Evolutionary conservation across 371 early-diverging fungal genomes (phyloP).

Genomic region (Syncephalastrum contaminatum): DNA sequence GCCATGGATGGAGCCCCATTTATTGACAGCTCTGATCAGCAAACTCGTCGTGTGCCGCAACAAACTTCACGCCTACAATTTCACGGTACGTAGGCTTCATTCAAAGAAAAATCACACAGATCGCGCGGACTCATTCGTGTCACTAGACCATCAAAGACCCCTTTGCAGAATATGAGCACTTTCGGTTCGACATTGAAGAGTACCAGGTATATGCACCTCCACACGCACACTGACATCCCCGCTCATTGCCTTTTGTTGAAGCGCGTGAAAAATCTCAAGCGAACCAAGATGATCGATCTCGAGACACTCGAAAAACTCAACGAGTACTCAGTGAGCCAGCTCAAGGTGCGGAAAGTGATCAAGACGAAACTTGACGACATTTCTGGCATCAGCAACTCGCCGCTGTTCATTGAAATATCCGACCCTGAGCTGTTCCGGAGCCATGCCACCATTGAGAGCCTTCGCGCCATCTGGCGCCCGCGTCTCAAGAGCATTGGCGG

Average conservation of each 20-base stretch:
- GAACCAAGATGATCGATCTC: conserved; percentile 35
- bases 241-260: conserved; percentile 4
- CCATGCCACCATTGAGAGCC: conserved; percentile 56
- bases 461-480: conserved; percentile 62
- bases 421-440: conserved; percentile 63
- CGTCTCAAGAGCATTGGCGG: conserved; percentile 28
- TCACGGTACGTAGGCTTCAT: conserved; percentile 40
- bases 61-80: conserved; percentile 58
- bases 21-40: conserved; percentile 58
- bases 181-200: conserved; percentile 50
- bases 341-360: conserved; percentile 57
- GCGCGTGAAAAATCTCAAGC: conserved; percentile 30
- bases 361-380: conserved; percentile 67
- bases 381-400: conserved; percentile 52
- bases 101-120: neutral
- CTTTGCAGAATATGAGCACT: conserved; percentile 55
- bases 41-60: conserved; percentile 55
- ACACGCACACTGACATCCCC: neutral
- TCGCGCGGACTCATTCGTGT: neutral
- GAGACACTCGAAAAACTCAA: conserved; percentile 43
- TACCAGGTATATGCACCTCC: conserved; percentile 46
- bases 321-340: conserved; percentile 30
- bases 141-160: conserved; percentile 60
- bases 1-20: conserved; percentile 59
- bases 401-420: conserved; percentile 47